Conservation (phyloP, 495 filamentous ascomycete genomes). For the Penicillium ucsense region DNA sequence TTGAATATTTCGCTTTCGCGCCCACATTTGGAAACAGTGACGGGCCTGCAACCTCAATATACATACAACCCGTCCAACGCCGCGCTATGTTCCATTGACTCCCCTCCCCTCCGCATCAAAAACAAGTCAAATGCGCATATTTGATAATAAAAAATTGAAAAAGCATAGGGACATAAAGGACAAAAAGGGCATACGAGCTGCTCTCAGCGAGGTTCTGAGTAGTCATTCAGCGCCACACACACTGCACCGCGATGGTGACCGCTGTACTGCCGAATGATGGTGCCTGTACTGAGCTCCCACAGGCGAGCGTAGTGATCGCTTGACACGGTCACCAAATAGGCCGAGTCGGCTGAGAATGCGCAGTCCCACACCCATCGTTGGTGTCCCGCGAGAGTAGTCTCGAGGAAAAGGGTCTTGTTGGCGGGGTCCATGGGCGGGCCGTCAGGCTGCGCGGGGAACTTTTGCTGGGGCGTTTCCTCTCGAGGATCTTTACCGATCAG, state of each 20-base stretch:
- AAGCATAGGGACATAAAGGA: background rate
- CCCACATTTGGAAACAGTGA: background rate
- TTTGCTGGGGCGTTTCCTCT: constrained; percentile 24
- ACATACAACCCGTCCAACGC: background rate
- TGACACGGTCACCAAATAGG: constrained; percentile 96
- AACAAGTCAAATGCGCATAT: background rate
- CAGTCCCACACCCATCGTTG: constrained; percentile 99
- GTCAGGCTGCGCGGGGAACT: constrained; percentile 33
- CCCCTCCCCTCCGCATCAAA: constrained; percentile 2
- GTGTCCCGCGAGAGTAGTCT: constrained; percentile 85
- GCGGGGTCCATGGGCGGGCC: constrained; percentile 36
- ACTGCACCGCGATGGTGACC: constrained; percentile 93
- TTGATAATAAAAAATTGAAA: background rate
- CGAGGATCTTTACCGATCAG: constrained; percentile 17
- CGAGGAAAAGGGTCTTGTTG: constrained; percentile 58
- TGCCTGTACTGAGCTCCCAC: constrained; percentile 80
- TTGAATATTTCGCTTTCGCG: background rate
- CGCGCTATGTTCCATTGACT: background rate
- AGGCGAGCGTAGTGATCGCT: constrained; percentile 95
- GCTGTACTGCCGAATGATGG: constrained; percentile 94
- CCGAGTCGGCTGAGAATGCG: constrained; percentile 92
- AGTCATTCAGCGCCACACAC: constrained; percentile 95
- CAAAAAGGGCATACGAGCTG: background rate
- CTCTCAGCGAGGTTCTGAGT: constrained; percentile 57
- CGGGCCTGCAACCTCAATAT: background rate